phyloP scores from a whole-genome alignment of 441 rosid species.

The Erodium trifolium region DNA sequence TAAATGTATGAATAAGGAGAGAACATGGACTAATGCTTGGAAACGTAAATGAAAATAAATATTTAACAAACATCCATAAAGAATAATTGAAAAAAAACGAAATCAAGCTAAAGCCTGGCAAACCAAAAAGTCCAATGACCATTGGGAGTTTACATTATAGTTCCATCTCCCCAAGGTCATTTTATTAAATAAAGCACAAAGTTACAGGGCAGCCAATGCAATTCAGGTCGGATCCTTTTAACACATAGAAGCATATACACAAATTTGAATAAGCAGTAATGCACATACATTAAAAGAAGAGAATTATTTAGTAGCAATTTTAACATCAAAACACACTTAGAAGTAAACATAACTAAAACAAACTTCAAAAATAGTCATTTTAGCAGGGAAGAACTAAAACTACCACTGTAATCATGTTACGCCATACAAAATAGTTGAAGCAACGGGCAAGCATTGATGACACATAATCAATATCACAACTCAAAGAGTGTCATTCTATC shows the following conservation, averaged over 20 bases:
- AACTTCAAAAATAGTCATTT: no score
- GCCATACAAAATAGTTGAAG: background rate
- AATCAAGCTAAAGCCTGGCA: background rate
- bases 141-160: background rate
- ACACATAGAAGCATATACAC: background rate
- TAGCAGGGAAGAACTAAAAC: background rate
- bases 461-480: background rate
- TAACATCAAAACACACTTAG: background rate
- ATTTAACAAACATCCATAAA: background rate
- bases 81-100: background rate
- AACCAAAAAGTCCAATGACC: background rate
- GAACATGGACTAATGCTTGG: background rate
- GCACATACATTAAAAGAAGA: background rate
- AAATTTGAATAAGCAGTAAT: background rate
- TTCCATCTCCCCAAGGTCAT: background rate
- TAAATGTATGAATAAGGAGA: slow-evolving; percentile 9
- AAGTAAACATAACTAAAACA: no score
- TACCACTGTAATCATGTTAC: background rate
- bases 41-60: background rate
- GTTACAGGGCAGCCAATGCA: background rate
- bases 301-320: background rate
- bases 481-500: background rate
- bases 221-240: background rate
- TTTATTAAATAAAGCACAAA: background rate
- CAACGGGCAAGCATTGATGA: background rate